A percentile compares a stretch with the other conserved stretches of the same genome.
phyloP scores from a whole-genome alignment of 1,284 basidiomycete species.

The Chalciporus sp. region DNA sequence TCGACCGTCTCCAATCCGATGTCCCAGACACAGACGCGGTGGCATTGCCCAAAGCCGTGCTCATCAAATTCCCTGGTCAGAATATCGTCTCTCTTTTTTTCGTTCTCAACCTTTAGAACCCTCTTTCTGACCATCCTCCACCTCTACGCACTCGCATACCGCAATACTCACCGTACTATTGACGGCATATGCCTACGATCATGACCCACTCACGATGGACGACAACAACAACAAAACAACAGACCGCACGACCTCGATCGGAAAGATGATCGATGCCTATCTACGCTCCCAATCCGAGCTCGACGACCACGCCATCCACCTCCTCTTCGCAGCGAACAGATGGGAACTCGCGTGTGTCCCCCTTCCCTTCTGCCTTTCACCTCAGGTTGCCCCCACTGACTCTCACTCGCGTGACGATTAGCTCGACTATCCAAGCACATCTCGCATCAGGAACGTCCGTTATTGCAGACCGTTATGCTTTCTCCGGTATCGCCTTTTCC shows the following conservation, averaged over 20 bases:
- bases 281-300: slow-evolving; percentile 82
- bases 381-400: background rate
- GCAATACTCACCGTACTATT: too few species aligned
- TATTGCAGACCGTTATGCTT: slow-evolving; percentile 94
- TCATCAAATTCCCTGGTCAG: slow-evolving; percentile 87
- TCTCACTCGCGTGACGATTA: slow-evolving; percentile 30
- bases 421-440: slow-evolving; percentile 63
- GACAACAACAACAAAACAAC: slow-evolving; percentile 7
- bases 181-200: too few species aligned
- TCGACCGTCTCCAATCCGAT: slow-evolving; percentile 28
- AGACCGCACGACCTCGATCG: slow-evolving; percentile 94
- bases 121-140: slow-evolving; percentile 6
- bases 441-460: slow-evolving; percentile 73
- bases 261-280: slow-evolving; percentile 93
- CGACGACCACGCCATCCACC: slow-evolving; percentile 90
- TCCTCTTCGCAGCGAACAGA: slow-evolving; percentile 95
- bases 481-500: slow-evolving; percentile 95
- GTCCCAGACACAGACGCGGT: slow-evolving; percentile 34
- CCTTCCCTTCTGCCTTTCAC: background rate
- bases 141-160: background rate
- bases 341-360: slow-evolving; percentile 92
- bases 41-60: slow-evolving; percentile 46
- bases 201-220: background rate
- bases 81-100: background rate
- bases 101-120: background rate